Base-by-base conservation (phyloP, 2,329 filamentous ascomycete genomes). In the Sclerotinia nivalis region DNA sequence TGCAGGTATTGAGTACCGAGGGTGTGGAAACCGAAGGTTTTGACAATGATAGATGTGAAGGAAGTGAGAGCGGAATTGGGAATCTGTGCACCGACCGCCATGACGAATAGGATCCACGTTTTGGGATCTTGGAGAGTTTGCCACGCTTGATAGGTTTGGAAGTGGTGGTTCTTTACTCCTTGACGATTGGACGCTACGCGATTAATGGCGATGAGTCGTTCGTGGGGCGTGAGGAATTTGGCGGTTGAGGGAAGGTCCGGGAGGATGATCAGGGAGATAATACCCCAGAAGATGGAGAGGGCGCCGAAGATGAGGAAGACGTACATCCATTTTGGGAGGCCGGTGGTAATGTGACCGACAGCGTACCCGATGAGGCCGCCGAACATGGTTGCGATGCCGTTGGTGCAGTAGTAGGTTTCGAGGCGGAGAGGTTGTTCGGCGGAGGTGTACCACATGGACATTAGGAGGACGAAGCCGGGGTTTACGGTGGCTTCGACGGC, bases 211-310 rank as follows among this genome's bases (percentile, higher is more conserved):
- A 88, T 82, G 2, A 79, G 80, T 65, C 84, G 85, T 75, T 92
- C 88, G 61, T 86, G 82, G 0, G 81, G 76, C 6, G 80, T 84
- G 49, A 93, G 82, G 75, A 88, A 91, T 71, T 84, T 86, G 3
- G 89, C 87, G 0, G 85, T 88, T 28, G 87, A 83, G 0, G 88
- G 88, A 2, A 84, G 82, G 75, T 92, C 88, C 0, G 90, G 86
- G 1, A 92, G 81, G 54, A 87, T 76, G 72, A 87, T 83, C 78
- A 86, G 84, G 20, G 85, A 85, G 2, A 84, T 77, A 12, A 89
- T 77, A 0, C 86, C 83, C 88, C 89, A 81, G 71, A 80, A 71
- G 62, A 83, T 78, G 45, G 86, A 86, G 70, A 88, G 82, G 71
- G 85, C 83, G 1, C 86, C 83, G 73, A 88, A 87, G 71, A 89